Evolutionary conservation across 2,329 filamentous ascomycete genomes (phyloP).

Genomic region (Fusarium illudens): DNA sequence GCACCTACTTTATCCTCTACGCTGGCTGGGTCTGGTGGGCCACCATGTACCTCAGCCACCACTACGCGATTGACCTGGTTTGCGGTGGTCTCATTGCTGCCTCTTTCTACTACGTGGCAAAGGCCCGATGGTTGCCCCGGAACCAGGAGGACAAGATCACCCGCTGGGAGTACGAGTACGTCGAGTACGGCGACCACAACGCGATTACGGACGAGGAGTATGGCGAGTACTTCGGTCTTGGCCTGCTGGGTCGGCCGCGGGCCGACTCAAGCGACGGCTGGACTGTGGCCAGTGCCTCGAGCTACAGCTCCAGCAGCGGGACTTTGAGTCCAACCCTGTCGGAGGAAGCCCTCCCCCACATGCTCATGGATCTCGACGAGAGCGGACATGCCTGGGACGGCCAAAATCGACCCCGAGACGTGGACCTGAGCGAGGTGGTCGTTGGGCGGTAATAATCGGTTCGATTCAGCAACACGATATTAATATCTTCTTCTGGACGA

Average conservation of each 20-base stretch:
- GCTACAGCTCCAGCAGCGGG: constrained; percentile 60
- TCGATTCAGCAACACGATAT: not conserved
- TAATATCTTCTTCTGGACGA: constrained; percentile 12
- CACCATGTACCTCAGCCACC: constrained; percentile 97
- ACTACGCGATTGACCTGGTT: constrained; percentile 94
- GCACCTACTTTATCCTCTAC: constrained; percentile 82
- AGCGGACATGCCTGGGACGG: constrained; percentile 45
- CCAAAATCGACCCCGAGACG: constrained; percentile 48
- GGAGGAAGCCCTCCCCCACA: constrained; percentile 51
- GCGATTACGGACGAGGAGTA: constrained; percentile 56
- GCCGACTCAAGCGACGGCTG: constrained; percentile 80
- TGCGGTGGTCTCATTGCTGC: constrained; percentile 82
- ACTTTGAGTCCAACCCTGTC: constrained; percentile 60
- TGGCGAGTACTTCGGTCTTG: constrained; percentile 57
- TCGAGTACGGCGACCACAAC: constrained; percentile 77
- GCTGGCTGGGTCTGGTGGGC: constrained; percentile 97
- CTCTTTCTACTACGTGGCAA: constrained; percentile 82
- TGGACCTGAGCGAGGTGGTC: constrained; percentile 57
- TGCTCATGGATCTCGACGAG: constrained; percentile 48
- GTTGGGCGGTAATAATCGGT: constrained; percentile 51
- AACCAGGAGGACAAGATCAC: constrained; percentile 85
- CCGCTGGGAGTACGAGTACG: constrained; percentile 95
- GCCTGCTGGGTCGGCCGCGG: constrained; percentile 54
- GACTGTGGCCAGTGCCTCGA: constrained; percentile 86
- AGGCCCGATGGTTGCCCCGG: constrained; percentile 81